These are phyloP conservation scores for Phlyctochytrium arcticum DNA, from an alignment of 192 early-diverging fungal species.

Conservation along the genomic window DNA sequence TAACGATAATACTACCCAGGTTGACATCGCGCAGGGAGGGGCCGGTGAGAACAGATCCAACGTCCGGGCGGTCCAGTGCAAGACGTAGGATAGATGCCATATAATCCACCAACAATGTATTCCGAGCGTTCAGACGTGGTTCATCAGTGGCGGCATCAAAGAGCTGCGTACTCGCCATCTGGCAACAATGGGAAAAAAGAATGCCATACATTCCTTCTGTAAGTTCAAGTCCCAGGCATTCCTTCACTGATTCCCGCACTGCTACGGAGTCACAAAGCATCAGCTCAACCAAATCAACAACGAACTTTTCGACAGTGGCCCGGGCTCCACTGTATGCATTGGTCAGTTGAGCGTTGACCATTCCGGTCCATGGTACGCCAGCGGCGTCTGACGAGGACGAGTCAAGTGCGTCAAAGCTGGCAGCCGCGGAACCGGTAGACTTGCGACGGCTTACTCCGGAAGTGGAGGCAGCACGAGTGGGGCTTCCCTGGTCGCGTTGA, in stretches of 20 bases:
- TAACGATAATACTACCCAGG: slow-evolving; percentile 61
- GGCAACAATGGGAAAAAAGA: not conserved
- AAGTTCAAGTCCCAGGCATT: slow-evolving; percentile 76
- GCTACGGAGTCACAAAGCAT: slow-evolving; percentile 68
- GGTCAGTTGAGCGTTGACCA: slow-evolving; percentile 13
- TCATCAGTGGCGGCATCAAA: slow-evolving; percentile 53
- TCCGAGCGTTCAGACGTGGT: slow-evolving; percentile 47
- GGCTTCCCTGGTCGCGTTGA: not conserved
- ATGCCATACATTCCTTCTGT: slow-evolving; percentile 55
- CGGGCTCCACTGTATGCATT: slow-evolving; percentile 22
- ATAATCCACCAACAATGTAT: slow-evolving; percentile 63
- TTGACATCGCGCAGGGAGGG: slow-evolving; percentile 44
- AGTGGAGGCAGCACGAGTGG: not conserved
- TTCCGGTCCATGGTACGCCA: slow-evolving; percentile 19
- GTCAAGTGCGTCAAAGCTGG: not conserved
- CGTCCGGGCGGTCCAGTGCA: slow-evolving; percentile 12
- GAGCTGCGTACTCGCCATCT: slow-evolving; percentile 29
- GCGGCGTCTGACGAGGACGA: not conserved
- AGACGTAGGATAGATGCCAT: slow-evolving; percentile 11
- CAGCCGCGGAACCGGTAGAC: slow-evolving; percentile 15
- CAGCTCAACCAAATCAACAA: slow-evolving; percentile 68
- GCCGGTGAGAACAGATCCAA: not conserved
- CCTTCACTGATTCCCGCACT: slow-evolving; percentile 71
- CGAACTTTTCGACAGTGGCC: slow-evolving; percentile 62
- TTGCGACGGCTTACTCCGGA: not conserved